Conservation (phyloP, 352 stramenopile species). For the Globisporangium perplexum region DNA sequence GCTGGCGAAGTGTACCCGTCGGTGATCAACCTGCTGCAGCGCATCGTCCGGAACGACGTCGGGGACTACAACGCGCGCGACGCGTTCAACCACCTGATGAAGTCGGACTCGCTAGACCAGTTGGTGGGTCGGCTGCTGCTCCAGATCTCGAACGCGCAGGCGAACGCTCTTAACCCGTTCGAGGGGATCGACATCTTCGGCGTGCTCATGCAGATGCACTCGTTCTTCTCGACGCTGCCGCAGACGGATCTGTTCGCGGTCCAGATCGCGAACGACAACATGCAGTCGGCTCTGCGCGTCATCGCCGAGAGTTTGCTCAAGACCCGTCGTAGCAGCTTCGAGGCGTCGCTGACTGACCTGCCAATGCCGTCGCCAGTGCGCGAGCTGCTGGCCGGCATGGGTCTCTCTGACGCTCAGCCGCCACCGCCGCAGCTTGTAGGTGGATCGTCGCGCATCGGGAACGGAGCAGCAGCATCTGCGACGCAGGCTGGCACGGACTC, state of each 20-base stretch:
- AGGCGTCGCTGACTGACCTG: constrained; percentile 54
- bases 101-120: constrained; percentile 76
- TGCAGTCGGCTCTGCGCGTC: constrained; percentile 61
- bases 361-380: constrained; percentile 48
- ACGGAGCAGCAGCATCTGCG: neutral
- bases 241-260: constrained; percentile 57
- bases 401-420: constrained; percentile 16
- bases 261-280: constrained; percentile 71
- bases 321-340: constrained; percentile 41
- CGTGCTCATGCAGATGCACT: constrained; percentile 85
- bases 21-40: constrained; percentile 74
- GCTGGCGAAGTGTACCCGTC: constrained; percentile 66
- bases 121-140: constrained; percentile 66
- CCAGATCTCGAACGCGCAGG: constrained; percentile 54
- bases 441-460: constrained; percentile 4
- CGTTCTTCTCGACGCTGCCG: constrained; percentile 74
- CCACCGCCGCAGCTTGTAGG: constrained; percentile 5
- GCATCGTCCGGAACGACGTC: constrained; percentile 74
- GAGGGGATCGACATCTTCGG: constrained; percentile 77
- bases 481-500: constrained; percentile 11
- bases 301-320: constrained; percentile 61
- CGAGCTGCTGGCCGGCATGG: constrained; percentile 39
- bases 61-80: constrained; percentile 75
- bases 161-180: constrained; percentile 56
- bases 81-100: constrained; percentile 61